Base-by-base conservation (phyloP, 768 basidiomycete genomes). In the Termitomyces sp. region DNA sequence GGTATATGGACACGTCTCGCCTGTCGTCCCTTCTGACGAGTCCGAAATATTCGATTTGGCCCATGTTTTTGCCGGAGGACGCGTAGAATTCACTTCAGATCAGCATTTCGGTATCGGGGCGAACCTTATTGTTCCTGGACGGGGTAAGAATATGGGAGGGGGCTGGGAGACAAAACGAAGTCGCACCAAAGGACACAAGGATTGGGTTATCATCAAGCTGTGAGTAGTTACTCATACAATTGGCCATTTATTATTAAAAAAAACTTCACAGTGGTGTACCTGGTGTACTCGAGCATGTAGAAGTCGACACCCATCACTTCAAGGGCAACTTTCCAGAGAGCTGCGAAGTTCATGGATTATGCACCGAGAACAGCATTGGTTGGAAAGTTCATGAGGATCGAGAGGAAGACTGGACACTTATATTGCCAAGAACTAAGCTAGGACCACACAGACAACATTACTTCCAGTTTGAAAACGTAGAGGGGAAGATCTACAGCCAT, bases 91-190 rank as follows among this genome's bases (percentile, higher is more conserved):
- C 53, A 87, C 86, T 21, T 96, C 93, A 42, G 93, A 99, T 73
- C 94, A 98, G 67, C 96, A 99, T 74, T 99, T 91, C 64, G 95
- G 95, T 21, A 82, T 90, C 10, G 96, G 95, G 4, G 82, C 87
- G 4, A 98, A 99, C 70, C 75, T 99, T 59, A 84, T 98, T 46
- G 76, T 97, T 38, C 95, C 96, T 1, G 96, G 96, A 29, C 75
- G 95, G 70, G 96, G 92, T 27, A 87, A 86, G 67, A 89, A 96
- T 65, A 99, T 99, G 94, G 86, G 95, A 5, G 95, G 97, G 67
- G 97, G 97, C 4, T 99, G 97, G 97, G 97, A 99, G 73, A 98
- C 96, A 3, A 93, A 90, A 69, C 80, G 97, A 59, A 95, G 90
- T 65, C 80, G 92, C 53, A 77, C 74, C 42, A 80, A 81, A 53